Percentiles rank a stretch among this genome's conserved stretches.
Conservation (phyloP, 2,329 filamentous ascomycete species). For the Ceratocystis ficicola region DNA sequence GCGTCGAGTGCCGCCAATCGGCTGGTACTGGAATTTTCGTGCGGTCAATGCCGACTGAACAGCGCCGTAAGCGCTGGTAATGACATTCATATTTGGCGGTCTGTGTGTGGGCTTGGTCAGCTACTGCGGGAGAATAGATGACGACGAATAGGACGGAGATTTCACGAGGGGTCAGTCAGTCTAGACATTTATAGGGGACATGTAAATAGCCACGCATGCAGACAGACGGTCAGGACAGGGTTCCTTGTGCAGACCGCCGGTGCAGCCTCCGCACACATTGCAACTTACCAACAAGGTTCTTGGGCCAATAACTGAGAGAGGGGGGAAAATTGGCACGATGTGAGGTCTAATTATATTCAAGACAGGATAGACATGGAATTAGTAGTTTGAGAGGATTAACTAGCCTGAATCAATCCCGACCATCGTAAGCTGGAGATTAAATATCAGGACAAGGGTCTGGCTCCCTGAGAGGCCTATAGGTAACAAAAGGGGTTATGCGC, state of each 20-base stretch:
- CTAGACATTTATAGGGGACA: not conserved
- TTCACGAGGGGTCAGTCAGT: too few relatives aligned
- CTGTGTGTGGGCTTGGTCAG: not conserved
- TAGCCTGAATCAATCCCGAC: not conserved
- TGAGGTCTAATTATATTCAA: not conserved
- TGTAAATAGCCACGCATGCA: not conserved
- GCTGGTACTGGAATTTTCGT: conserved; percentile 19
- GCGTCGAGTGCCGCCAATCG: not conserved
- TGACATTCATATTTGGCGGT: conserved; percentile 17
- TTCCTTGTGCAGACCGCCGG: too few relatives aligned
- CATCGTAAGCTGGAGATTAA: not conserved
- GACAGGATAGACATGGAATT: not conserved
- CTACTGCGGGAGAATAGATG: not conserved
- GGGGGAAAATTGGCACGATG: not conserved
- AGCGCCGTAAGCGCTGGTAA: conserved; percentile 7
- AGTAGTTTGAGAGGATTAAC: not conserved
- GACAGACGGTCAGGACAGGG: not conserved
- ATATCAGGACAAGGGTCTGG: not conserved
- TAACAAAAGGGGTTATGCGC: conserved; percentile 13
- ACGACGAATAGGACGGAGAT: not conserved
- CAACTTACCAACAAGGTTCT: not conserved
- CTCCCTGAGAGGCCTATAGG: too few relatives aligned
- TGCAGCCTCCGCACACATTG: not conserved
- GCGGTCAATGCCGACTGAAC: conserved; percentile 14
- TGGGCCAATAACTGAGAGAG: not conserved